Percentiles rank a stretch among this genome's conserved stretches.
Conservation (phyloP, 2,329 filamentous ascomycete genomes). For the Hymenoscyphus infarciens region DNA sequence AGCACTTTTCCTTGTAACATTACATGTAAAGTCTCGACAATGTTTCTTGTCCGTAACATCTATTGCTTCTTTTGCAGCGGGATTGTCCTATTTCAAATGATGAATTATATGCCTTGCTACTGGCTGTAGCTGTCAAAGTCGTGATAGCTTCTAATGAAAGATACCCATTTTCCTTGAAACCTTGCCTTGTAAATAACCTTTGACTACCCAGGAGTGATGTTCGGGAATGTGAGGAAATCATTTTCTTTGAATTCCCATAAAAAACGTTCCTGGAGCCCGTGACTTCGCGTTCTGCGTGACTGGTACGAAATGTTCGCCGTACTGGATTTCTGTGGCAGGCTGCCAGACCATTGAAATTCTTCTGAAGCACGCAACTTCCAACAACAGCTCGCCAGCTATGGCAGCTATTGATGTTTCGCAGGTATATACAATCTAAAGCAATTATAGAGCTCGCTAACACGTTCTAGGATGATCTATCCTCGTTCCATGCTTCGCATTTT, state of each 20-base stretch:
- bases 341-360: not conserved
- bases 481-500: constrained; percentile 33
- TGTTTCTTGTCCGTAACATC: not conserved
- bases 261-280: not conserved
- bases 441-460: constrained; percentile 12
- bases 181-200: not conserved
- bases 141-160: constrained; percentile 8
- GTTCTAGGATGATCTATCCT: constrained; percentile 28
- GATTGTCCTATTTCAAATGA: not conserved
- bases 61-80: not conserved
- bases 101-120: not conserved
- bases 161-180: not conserved
- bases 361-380: not conserved
- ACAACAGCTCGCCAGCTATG: constrained; percentile 14
- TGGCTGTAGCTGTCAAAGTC: not conserved
- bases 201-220: too few relatives aligned
- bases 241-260: too few relatives aligned
- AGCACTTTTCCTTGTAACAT: not conserved
- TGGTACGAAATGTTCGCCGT: constrained; percentile 1
- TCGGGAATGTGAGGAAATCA: too few relatives aligned
- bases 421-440: constrained; percentile 31
- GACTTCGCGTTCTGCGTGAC: constrained; percentile 4
- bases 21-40: constrained; percentile 4
- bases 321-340: not conserved
- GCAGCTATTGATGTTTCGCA: constrained; percentile 39